Evolutionary conservation across 1,284 basidiomycete genomes (phyloP).

Genomic region (Trametes polyzona): DNA sequence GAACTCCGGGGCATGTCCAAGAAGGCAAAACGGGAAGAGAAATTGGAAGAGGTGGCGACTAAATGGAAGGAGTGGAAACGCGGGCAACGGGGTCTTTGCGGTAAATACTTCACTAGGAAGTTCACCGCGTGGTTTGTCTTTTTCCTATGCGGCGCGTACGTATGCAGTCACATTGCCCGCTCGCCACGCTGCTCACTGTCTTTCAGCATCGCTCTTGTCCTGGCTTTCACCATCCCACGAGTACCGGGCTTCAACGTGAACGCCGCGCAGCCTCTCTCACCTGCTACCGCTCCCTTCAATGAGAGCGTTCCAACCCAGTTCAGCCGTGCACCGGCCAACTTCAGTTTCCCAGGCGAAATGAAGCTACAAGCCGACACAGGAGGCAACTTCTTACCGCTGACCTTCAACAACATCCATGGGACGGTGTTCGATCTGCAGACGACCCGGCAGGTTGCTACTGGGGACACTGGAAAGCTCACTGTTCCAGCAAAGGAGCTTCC

Average conservation of each 20-base stretch:
- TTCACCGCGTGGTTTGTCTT: constrained; percentile 73
- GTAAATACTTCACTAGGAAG: constrained; percentile 74
- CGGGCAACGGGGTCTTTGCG: constrained; percentile 54
- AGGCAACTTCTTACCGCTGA: constrained; percentile 74
- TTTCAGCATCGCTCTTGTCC: constrained; percentile 65
- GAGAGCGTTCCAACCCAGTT: constrained; percentile 62
- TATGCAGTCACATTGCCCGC: constrained; percentile 27
- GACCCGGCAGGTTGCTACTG: constrained; percentile 62
- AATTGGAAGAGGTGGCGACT: constrained; percentile 55
- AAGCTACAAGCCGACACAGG: constrained; percentile 75
- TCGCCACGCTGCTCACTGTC: background rate
- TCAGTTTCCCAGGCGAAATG: constrained; percentile 79
- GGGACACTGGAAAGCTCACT: constrained; percentile 58
- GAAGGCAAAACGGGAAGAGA: constrained; percentile 62
- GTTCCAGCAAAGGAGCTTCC: constrained; percentile 68
- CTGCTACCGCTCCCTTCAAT: constrained; percentile 60
- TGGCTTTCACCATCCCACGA: constrained; percentile 81
- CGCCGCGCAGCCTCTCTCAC: constrained; percentile 55
- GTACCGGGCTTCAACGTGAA: constrained; percentile 75
- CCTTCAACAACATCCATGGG: constrained; percentile 68
- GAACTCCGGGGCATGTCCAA: constrained; percentile 80
- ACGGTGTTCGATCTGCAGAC: constrained; percentile 70
- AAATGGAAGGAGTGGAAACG: constrained; percentile 37
- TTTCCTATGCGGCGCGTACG: constrained; percentile 64
- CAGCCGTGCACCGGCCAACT: constrained; percentile 79